These are phyloP conservation scores for Diaporthe capsici DNA, from an alignment of 2,329 filamentous ascomycete genomes.

Conservation along the genomic window DNA sequence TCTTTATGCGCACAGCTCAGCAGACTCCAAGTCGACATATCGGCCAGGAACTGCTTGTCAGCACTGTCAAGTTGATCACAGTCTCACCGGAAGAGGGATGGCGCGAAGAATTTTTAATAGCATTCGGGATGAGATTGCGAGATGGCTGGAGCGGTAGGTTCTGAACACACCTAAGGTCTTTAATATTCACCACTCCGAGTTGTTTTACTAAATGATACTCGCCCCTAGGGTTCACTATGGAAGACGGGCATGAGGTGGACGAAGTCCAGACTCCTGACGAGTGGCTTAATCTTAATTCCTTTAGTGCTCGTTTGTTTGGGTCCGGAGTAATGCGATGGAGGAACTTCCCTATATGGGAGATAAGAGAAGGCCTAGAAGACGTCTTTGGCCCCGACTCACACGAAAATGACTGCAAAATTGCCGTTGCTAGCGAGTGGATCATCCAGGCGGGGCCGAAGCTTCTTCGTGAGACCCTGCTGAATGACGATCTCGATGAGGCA, in stretches of 20 bases:
- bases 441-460: slow-evolving; percentile 1
- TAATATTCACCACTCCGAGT: no score
- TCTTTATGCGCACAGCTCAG: slow-evolving; percentile 1
- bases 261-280: slow-evolving; percentile 2
- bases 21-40: background rate
- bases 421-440: slow-evolving; percentile 6
- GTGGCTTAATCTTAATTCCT: slow-evolving; percentile 14
- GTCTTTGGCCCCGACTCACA: background rate
- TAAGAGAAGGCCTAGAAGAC: background rate
- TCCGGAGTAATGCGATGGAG: background rate
- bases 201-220: background rate
- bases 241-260: background rate
- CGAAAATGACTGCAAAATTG: slow-evolving; percentile 6
- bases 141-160: background rate
- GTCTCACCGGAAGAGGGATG: background rate
- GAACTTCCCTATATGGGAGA: background rate
- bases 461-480: background rate
- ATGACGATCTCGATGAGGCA: background rate
- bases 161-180: background rate
- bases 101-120: background rate
- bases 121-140: background rate
- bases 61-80: background rate
- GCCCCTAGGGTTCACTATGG: background rate
- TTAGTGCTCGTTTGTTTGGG: background rate
- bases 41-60: background rate